Evolutionary conservation across 2,329 filamentous ascomycete species (phyloP), one percentile per base, ranked within the genome.

Genomic region (Plectosphaerella plurivora): DNA sequence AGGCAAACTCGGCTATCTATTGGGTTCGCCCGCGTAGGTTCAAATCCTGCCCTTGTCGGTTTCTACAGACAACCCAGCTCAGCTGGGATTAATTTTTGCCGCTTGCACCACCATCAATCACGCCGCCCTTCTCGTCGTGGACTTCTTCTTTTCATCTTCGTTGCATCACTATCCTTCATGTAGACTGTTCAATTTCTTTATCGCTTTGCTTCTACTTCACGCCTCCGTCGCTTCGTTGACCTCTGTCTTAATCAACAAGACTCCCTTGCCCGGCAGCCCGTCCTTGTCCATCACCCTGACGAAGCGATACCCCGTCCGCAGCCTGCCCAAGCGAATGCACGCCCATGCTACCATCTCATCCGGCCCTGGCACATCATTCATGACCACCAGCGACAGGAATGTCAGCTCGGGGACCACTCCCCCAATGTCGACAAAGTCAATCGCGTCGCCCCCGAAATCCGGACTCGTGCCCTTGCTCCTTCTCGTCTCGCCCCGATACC

Each of bases 251-350:
- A 42, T 42, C 16, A 51, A 22, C 9, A 51, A 42, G 14, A 47
- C 14, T 3, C 50, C 50, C n/a, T 15, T 41, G 44, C 45, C 41
- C 15, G 50, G 50, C 50, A 51, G 44, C 1, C 50, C 36, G 11
- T 51, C 50, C 36, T 33, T 42, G 16, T 51, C 45, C 22, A 51
- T 22, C 45, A 51, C 4, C 50, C 50, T 42, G 11, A 84, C 67
- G 54, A 81, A 77, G 45, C 81, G 75, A 64, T 81, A 82, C 15
- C 81, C 81, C 47, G 65, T 66, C 45, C 71, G 73, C 3, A 84
- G 72, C 45, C 80, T 77, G 63, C 83, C 80, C 11, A 84, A 73
- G 5, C 80, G 78, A 59, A 83, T 75, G 60, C 80, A 83, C 25
- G 79, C 76, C 79, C 80, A 83, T 10, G 74, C 76, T 6, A 39